phyloP scores from a whole-genome alignment of 1,139 yeast species.

The Yamadazyma trypodendri region DNA sequence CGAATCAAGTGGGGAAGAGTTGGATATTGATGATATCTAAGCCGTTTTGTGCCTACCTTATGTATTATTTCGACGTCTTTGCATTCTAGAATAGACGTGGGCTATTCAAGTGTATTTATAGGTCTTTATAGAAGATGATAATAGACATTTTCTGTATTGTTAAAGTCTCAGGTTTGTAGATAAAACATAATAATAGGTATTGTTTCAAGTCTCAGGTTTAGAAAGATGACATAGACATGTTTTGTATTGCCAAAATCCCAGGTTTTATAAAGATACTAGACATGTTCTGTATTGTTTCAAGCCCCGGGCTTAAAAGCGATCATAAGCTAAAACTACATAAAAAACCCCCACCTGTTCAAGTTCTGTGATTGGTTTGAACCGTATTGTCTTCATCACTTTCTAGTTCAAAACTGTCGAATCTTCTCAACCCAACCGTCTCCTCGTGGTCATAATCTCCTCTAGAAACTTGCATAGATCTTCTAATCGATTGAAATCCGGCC shows the following conservation, averaged over 20 bases:
- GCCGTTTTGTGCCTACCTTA: constrained; percentile 1
- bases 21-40: constrained; percentile 79
- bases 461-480: constrained; percentile 65
- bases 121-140: constrained; percentile 3
- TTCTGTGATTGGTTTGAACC: constrained; percentile 12
- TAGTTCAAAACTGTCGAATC: constrained; percentile 62
- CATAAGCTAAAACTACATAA: constrained; percentile 1
- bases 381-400: constrained; percentile 40
- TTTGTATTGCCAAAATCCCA: not conserved
- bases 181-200: not conserved
- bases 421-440: constrained; percentile 58
- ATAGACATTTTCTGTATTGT: constrained; percentile 1
- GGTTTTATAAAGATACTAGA: not conserved
- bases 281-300: constrained; percentile 1
- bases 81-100: constrained; percentile 4
- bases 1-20: constrained; percentile 64
- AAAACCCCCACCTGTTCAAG: not conserved
- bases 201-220: not conserved
- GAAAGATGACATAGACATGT: too few relatives aligned
- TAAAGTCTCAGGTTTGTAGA: too few relatives aligned
- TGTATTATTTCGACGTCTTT: constrained; percentile 4
- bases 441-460: constrained; percentile 51
- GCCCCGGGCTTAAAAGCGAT: not conserved
- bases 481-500: constrained; percentile 64
- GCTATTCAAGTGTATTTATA: constrained; percentile 3